phyloP scores from a whole-genome alignment of 495 filamentous ascomycete genomes.

The Letharia lupina region DNA sequence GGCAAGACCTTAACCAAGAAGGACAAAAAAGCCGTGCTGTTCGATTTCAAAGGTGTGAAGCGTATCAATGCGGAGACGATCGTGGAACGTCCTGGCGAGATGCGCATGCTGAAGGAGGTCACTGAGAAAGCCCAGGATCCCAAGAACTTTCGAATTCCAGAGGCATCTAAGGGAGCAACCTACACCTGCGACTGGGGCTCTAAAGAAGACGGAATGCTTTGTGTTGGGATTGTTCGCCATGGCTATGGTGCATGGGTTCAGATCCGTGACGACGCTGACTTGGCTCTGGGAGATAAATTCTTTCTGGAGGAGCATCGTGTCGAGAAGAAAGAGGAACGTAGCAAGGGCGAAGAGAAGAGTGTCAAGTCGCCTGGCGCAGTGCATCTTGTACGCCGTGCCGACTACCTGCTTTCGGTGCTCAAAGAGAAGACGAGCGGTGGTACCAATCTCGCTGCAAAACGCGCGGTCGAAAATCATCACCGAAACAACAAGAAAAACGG shows the following conservation, averaged over 20 bases:
- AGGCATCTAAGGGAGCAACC: constrained; percentile 77
- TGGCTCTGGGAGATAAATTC: constrained; percentile 83
- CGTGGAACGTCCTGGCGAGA: constrained; percentile 77
- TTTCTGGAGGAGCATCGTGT: constrained; percentile 98
- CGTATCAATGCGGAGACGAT: constrained; percentile 93
- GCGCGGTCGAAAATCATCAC: constrained; percentile 80
- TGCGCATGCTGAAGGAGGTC: constrained; percentile 71
- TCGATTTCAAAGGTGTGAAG: constrained; percentile 85
- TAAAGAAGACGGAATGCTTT: constrained; percentile 93
- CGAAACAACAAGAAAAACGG: constrained; percentile 67
- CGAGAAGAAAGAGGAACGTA: constrained; percentile 87
- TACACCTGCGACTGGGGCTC: constrained; percentile 88
- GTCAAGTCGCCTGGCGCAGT: constrained; percentile 92
- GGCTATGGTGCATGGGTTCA: constrained; percentile 90
- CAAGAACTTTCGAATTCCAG: constrained; percentile 73
- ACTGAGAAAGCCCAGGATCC: constrained; percentile 55
- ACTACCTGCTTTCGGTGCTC: constrained; percentile 87
- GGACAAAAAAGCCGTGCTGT: constrained; percentile 90
- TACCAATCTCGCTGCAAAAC: constrained; percentile 58
- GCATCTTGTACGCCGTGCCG: constrained; percentile 87
- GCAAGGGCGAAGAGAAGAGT: constrained; percentile 63
- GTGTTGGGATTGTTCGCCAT: constrained; percentile 82
- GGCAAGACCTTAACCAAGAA: constrained; percentile 83
- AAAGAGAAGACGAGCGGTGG: constrained; percentile 65
- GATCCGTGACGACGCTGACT: constrained; percentile 85